Evolutionary conservation across 2,329 filamentous ascomycete species (phyloP).

Genomic region (Colletotrichum camelliae): DNA sequence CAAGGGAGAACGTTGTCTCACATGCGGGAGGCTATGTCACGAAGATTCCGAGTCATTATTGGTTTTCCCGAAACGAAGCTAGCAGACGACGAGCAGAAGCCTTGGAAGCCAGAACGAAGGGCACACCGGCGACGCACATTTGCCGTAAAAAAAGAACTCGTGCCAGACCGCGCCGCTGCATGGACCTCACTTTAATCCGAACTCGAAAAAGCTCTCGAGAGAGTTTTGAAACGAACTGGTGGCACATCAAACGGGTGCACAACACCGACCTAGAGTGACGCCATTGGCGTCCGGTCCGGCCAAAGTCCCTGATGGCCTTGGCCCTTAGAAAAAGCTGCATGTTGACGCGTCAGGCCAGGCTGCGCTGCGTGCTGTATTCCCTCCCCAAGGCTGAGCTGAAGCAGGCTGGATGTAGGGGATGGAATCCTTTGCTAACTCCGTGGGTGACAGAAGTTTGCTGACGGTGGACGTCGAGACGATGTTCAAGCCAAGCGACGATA

Average conservation of each 20-base stretch:
- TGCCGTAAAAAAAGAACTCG: neutral
- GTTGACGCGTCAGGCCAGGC: neutral
- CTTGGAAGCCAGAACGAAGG: neutral
- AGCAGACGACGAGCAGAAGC: neutral
- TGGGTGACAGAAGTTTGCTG: neutral
- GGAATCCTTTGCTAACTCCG: neutral
- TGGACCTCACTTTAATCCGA: constrained; percentile 1
- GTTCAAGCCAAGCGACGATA: neutral
- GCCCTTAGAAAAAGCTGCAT: neutral
- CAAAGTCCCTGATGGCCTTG: neutral
- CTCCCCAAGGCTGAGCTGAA: neutral
- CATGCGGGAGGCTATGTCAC: neutral
- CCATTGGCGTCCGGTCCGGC: neutral
- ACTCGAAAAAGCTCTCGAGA: neutral
- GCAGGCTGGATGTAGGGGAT: neutral
- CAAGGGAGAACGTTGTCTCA: neutral
- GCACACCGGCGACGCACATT: neutral
- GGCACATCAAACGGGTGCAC: neutral
- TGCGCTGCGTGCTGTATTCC: neutral
- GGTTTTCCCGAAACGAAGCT: neutral
- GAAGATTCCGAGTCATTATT: neutral
- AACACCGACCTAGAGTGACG: neutral
- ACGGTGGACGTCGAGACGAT: neutral
- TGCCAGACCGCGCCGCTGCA: neutral
- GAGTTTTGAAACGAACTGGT: constrained; percentile 4